Evolutionary conservation across 2,329 filamentous ascomycete species (phyloP).

Genomic region (Lachnellula arida): DNA sequence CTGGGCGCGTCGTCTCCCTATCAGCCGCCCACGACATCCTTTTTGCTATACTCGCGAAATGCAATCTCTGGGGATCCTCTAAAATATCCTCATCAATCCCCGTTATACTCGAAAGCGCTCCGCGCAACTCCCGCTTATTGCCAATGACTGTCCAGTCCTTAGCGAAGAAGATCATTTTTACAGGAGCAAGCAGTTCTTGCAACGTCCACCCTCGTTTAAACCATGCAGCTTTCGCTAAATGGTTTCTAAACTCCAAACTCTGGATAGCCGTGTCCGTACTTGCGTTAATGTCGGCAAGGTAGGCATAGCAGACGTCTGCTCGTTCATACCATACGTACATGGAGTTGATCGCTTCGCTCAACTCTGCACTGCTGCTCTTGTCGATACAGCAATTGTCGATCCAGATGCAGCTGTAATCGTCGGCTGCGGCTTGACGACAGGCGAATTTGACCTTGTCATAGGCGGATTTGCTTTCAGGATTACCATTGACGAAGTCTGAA

Average conservation of each 20-base stretch:
- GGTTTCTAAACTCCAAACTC: background rate
- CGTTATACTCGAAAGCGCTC: background rate
- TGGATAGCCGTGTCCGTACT: background rate
- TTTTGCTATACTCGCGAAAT: slow-evolving; percentile 24
- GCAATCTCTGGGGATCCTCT: background rate
- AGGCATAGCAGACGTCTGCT: slow-evolving; percentile 9
- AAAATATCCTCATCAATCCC: background rate
- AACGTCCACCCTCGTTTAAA: slow-evolving; percentile 1
- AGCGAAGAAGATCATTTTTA: background rate
- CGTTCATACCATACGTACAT: slow-evolving; percentile 11
- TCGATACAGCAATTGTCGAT: slow-evolving; percentile 15
- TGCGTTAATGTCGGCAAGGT: slow-evolving; percentile 2
- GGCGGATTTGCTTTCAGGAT: background rate
- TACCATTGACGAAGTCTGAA: background rate
- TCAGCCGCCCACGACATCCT: slow-evolving; percentile 40
- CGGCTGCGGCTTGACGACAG: background rate
- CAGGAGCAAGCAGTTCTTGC: slow-evolving; percentile 5
- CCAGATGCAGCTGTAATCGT: slow-evolving; percentile 3
- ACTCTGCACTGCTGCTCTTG: slow-evolving; percentile 7
- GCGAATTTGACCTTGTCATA: slow-evolving; percentile 2
- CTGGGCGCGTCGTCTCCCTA: slow-evolving; percentile 32
- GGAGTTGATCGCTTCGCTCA: slow-evolving; percentile 8
- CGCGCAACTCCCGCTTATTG: background rate
- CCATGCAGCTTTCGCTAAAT: background rate
- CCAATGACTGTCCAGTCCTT: background rate